These are phyloP conservation scores for Suhomyces faveliae DNA, from an alignment of 805 yeast species.

Conservation along the genomic window DNA sequence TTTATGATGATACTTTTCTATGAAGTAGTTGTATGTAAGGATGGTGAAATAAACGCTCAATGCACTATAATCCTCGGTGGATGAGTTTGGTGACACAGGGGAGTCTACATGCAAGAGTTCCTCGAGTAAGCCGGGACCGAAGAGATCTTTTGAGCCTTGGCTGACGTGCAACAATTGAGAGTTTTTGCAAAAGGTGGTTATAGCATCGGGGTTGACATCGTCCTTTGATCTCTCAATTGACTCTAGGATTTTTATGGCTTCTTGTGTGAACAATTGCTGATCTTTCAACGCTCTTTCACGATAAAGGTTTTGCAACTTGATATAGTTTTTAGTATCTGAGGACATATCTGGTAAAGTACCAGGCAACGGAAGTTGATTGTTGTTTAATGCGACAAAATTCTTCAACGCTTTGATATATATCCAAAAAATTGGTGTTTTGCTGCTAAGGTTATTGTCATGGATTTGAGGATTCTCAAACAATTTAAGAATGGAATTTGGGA, in stretches of 20 bases:
- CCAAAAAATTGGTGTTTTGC: conserved; percentile 54
- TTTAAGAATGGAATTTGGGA: conserved; percentile 28
- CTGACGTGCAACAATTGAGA: conserved; percentile 51
- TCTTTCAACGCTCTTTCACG: conserved; percentile 54
- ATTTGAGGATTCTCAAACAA: conserved; percentile 24
- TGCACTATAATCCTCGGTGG: conserved; percentile 16
- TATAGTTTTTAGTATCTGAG: conserved; percentile 63
- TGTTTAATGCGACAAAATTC: conserved; percentile 39
- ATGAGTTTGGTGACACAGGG: not conserved
- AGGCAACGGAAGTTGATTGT: conserved; percentile 58
- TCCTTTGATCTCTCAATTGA: conserved; percentile 25
- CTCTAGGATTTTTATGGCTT: conserved; percentile 26
- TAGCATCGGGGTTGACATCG: conserved; percentile 33
- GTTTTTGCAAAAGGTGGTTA: conserved; percentile 60
- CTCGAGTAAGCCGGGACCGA: conserved; percentile 15
- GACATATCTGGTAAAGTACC: conserved; percentile 90
- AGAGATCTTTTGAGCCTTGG: conserved; percentile 38
- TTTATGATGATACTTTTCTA: conserved; percentile 11
- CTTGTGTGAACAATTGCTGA: conserved; percentile 33
- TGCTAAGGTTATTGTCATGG: conserved; percentile 13
- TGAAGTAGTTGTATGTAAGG: conserved; percentile 29
- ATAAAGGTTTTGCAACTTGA: conserved; percentile 58
- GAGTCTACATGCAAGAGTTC: conserved; percentile 10
- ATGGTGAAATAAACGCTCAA: conserved; percentile 45
- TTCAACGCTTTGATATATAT: conserved; percentile 53